These are phyloP conservation scores for Scheffersomyces spartinae DNA, from an alignment of 805 yeast species.

Conservation along the genomic window DNA sequence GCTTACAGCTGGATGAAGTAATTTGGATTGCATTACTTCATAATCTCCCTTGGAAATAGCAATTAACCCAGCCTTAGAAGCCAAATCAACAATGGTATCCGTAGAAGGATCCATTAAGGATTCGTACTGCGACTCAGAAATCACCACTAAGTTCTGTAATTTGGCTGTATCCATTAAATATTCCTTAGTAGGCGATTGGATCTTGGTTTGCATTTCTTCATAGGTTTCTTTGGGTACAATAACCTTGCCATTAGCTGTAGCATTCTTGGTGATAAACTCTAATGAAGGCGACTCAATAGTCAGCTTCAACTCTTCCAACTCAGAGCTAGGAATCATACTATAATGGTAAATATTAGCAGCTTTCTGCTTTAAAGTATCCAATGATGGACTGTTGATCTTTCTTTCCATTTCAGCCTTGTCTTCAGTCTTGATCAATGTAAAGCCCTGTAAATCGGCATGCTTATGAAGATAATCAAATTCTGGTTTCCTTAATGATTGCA, in stretches of 20 bases:
- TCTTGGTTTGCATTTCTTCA: background rate
- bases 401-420: slow-evolving; percentile 9
- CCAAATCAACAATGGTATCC: slow-evolving; percentile 5
- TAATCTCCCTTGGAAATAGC: no score
- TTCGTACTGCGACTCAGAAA: slow-evolving; percentile 1
- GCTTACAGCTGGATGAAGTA: no score
- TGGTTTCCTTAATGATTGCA: slow-evolving; percentile 11
- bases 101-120: slow-evolving; percentile 5
- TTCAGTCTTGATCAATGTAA: slow-evolving; percentile 5
- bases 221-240: slow-evolving; percentile 3
- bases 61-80: slow-evolving; percentile 1
- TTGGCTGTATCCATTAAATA: slow-evolving; percentile 11
- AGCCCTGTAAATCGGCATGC: slow-evolving; percentile 5
- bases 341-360: slow-evolving; percentile 2
- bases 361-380: slow-evolving; percentile 8
- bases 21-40: no score
- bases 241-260: background rate
- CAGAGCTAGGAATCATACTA: slow-evolving; percentile 7
- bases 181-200: slow-evolving; percentile 12
- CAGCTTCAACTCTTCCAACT: slow-evolving; percentile 6
- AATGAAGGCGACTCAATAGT: background rate
- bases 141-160: slow-evolving; percentile 1
- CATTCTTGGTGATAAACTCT: slow-evolving; percentile 1
- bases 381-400: slow-evolving; percentile 3
- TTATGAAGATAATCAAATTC: slow-evolving; percentile 10